Evolutionary conservation across 331 rosid genomes (phyloP).

Genomic region (Malus hybrid): DNA sequence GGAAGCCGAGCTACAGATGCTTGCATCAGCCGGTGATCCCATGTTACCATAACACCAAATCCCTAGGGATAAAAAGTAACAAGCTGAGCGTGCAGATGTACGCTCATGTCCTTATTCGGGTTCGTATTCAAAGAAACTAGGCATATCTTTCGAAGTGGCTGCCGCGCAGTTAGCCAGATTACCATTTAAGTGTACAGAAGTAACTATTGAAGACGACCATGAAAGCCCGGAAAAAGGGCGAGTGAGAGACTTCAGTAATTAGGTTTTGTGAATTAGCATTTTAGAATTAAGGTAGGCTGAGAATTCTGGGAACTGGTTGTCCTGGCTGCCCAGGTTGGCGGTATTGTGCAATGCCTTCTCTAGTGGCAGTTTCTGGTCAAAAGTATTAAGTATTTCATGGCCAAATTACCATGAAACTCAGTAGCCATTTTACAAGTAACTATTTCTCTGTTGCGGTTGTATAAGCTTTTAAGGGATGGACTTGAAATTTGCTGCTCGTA

Average conservation of each 20-base stretch:
- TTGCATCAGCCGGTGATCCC: conserved; percentile 83
- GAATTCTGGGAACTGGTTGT: conserved; percentile 36
- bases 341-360: conserved; percentile 74
- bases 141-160: conserved; percentile 26
- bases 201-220: conserved; percentile 46
- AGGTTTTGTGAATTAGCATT: conserved; percentile 41
- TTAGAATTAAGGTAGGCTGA: conserved; percentile 31
- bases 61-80: conserved; percentile 12
- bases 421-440: conserved; percentile 34
- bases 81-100: conserved; percentile 19
- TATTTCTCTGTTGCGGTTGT: conserved; percentile 1
- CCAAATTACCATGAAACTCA: conserved; percentile 35
- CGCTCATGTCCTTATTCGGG: conserved; percentile 10
- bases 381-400: conserved; percentile 31
- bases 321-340: conserved; percentile 99
- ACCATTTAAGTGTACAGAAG: conserved; percentile 50
- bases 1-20: conserved; percentile 63
- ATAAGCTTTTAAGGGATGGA: conserved; percentile 34
- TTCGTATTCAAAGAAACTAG: background rate
- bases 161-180: conserved; percentile 44
- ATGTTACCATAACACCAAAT: conserved; percentile 59
- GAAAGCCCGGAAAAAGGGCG: conserved; percentile 33
- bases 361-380: conserved; percentile 89
- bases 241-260: conserved; percentile 20
- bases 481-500: conserved; percentile 22